phyloP scores from a whole-genome alignment of 208 protist species.

The Wallacemonas sp. region DNA sequence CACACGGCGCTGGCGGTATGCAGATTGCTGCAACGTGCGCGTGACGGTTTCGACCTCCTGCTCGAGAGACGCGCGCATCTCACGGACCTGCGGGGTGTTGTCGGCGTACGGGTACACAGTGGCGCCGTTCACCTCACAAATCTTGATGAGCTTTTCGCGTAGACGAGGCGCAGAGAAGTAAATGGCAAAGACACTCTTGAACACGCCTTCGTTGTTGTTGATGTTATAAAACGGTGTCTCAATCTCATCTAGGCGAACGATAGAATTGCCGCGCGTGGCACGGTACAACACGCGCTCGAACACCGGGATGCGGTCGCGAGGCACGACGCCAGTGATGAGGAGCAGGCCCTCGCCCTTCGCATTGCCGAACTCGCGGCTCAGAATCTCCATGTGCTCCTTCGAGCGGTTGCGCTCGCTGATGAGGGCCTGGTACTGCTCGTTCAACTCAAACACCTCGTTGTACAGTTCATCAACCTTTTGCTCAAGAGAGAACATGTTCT shows the following conservation, averaged over 20 bases:
- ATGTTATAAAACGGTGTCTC: conserved; percentile 91
- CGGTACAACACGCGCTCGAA: conserved; percentile 96
- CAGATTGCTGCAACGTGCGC: conserved; percentile 71
- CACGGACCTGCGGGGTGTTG: conserved; percentile 65
- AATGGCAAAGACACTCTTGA: conserved; percentile 96
- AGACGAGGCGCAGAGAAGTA: conserved; percentile 96
- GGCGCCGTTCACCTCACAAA: conserved; percentile 96
- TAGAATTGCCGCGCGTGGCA: conserved; percentile 96
- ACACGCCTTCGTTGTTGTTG: conserved; percentile 60
- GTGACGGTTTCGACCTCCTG: conserved; percentile 75
- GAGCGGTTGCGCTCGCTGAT: conserved; percentile 81
- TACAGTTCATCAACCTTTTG: conserved; percentile 92
- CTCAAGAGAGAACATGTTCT: conserved; percentile 88
- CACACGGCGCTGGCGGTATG: conserved; percentile 66
- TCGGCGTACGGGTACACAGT: conserved; percentile 95
- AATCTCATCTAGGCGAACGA: conserved; percentile 90
- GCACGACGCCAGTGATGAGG: conserved; percentile 95
- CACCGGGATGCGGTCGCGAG: conserved; percentile 72
- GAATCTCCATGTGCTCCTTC: conserved; percentile 80
- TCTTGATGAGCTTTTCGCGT: conserved; percentile 92
- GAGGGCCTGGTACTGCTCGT: conserved; percentile 81
- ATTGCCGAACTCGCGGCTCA: conserved; percentile 69
- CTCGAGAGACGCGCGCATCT: conserved; percentile 67
- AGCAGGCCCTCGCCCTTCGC: conserved; percentile 63
- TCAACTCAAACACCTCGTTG: conserved; percentile 91